These are phyloP conservation scores for Fabrea salina DNA, from an alignment of 169 alveolate genomes.

Conservation along the genomic window DNA sequence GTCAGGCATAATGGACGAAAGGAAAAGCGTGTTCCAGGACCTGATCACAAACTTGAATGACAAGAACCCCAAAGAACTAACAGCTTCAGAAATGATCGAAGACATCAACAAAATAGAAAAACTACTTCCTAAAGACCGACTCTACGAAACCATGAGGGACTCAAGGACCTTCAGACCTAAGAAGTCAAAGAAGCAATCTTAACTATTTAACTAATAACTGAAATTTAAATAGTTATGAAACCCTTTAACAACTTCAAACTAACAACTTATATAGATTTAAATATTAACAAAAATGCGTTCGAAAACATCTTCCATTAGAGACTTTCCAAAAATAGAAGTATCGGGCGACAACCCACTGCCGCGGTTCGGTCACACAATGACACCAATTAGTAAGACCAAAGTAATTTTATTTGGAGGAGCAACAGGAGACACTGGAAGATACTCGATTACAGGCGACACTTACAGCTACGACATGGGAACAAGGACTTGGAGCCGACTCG, in stretches of 20 bases:
- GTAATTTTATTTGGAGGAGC: conserved; percentile 95
- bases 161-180: not conserved
- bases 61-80: not conserved
- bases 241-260: no score
- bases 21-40: conserved; percentile 1
- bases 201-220: no score
- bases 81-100: not conserved
- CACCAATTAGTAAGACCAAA: conserved; percentile 89
- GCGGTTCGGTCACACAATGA: conserved; percentile 97
- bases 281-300: no score
- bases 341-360: conserved; percentile 93
- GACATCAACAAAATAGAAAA: conserved; percentile 19
- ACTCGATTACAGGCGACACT: conserved; percentile 96
- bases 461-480: conserved; percentile 85
- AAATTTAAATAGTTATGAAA: no score
- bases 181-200: not conserved
- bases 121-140: conserved; percentile 9
- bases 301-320: no score
- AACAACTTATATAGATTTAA: no score
- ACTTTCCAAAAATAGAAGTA: not conserved
- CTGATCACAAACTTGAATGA: not conserved
- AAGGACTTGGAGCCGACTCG: conserved; percentile 87
- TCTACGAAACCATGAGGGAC: not conserved
- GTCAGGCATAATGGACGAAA: not conserved
- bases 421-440: conserved; percentile 93